Percentiles rank a stretch among this genome's conserved stretches.
Conservation (phyloP, 169 alveolate species). For the Cytauxzoon felis region DNA sequence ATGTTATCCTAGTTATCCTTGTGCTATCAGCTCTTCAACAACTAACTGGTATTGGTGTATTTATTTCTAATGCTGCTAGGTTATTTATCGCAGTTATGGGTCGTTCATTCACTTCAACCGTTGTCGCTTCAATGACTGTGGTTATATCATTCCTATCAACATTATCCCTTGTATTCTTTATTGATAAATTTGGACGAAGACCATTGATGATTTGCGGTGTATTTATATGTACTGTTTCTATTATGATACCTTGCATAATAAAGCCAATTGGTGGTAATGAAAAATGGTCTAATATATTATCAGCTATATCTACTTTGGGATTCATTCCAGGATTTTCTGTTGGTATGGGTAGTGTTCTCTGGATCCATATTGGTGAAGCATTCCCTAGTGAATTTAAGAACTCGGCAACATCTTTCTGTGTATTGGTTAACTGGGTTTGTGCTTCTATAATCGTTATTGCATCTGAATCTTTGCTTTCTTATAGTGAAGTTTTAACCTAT, state of each 20-base stretch:
- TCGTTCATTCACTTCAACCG: slow-evolving; percentile 56
- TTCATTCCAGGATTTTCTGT: slow-evolving; percentile 78
- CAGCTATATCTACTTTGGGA: slow-evolving; percentile 64
- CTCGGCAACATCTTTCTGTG: slow-evolving; percentile 75
- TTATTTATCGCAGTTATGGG: slow-evolving; percentile 66
- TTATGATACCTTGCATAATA: slow-evolving; percentile 70
- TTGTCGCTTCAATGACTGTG: slow-evolving; percentile 60
- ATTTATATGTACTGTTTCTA: slow-evolving; percentile 31
- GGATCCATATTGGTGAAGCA: slow-evolving; percentile 82
- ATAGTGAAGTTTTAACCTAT: slow-evolving; percentile 61
- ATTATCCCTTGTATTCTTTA: slow-evolving; percentile 60
- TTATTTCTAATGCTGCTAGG: slow-evolving; percentile 77
- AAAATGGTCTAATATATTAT: slow-evolving; percentile 9
- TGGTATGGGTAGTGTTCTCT: slow-evolving; percentile 81
- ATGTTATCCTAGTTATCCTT: slow-evolving; percentile 67
- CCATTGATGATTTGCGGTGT: slow-evolving; percentile 71
- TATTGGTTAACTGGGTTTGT: slow-evolving; percentile 74
- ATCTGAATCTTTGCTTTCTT: slow-evolving; percentile 69
- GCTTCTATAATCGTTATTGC: slow-evolving; percentile 74
- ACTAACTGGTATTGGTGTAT: slow-evolving; percentile 78
- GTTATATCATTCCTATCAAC: slow-evolving; percentile 68
- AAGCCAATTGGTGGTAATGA: slow-evolving; percentile 13
- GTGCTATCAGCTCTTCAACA: slow-evolving; percentile 78
- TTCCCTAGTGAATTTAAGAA: slow-evolving; percentile 80
- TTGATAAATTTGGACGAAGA: slow-evolving; percentile 78